Evolutionary conservation across 164 flowering plant species (phyloP), one percentile per base, ranked within the genome.

Genomic region (Platanus orientalis): DNA sequence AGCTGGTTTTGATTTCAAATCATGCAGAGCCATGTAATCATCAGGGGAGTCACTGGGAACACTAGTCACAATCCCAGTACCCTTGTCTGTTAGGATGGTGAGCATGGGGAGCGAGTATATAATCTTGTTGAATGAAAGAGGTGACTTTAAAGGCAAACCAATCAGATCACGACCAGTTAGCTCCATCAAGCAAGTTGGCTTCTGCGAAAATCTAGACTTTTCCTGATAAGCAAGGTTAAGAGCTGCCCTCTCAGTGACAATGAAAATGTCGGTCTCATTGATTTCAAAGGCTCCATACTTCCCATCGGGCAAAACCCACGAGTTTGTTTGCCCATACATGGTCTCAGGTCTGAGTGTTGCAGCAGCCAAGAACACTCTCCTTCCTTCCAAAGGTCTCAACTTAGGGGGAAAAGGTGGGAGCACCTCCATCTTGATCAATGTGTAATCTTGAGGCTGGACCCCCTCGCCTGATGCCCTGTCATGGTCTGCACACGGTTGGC

Each of bases 31-130:
- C 82, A 84, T 83, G 51, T 78, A 92, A 72, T 90, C 98, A 79
- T 88, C 96, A 24, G 96, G 98, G 9, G 96, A 81, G 69, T 92
- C 98, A 68, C 95, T 89, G 6, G 98, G 98, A 14, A 92, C 97
- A 78, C 97, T 86, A 24, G 96, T 92, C 25, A 92, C 91, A 32
- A 89, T 81, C 56, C 98, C 97, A 1, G 97, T 92, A 40, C 92
- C 95, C 68, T 88, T 86, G 63, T 88, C 89, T 7, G 84, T 86
- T 12, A 84, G 61, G 57, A 86, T 77, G n/a, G 88, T 80, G 67
- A 86, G 42, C 96, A 86, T 84, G n/a, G 96, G 96, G 44, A 89
- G 86, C 30, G 89, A 65, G 65, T 88, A 84, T 53, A 88, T 86
- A 30, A 71, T 67, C 45, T 83, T 71, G 67, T 84, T 78, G 42